Percentiles rank a stretch among this genome's conserved stretches.
phyloP scores from a whole-genome alignment of 495 filamentous ascomycete species.

The Hyphodiscus hymeniophilus region DNA sequence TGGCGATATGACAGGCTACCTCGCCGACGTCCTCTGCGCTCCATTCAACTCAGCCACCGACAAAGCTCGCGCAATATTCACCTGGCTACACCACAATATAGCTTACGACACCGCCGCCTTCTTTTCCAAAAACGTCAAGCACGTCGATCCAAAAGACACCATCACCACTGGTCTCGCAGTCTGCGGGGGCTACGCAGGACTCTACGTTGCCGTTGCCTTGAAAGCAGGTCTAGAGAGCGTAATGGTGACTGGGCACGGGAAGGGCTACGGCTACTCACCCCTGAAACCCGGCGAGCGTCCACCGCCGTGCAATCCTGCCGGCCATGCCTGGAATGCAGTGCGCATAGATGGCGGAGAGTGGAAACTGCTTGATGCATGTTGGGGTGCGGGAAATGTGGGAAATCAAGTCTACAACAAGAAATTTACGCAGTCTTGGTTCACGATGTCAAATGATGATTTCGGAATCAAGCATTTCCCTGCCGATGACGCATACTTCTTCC shows the following conservation, averaged over 20 bases:
- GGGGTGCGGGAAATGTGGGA: constrained; percentile 71
- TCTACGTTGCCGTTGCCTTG: constrained; percentile 66
- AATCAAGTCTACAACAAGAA: constrained; percentile 48
- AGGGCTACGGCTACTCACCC: constrained; percentile 65
- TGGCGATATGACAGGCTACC: constrained; percentile 49
- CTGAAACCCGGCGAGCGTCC: constrained; percentile 43
- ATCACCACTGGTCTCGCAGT: constrained; percentile 73
- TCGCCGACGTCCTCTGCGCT: constrained; percentile 66
- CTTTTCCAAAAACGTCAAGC: constrained; percentile 57
- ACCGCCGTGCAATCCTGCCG: constrained; percentile 45
- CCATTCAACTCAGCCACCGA: constrained; percentile 79
- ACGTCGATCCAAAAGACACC: constrained; percentile 58
- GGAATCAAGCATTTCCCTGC: constrained; percentile 69
- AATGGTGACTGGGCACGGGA: constrained; percentile 73
- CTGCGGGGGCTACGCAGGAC: constrained; percentile 83
- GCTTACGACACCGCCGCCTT: constrained; percentile 72
- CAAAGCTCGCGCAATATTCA: constrained; percentile 86
- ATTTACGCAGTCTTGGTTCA: constrained; percentile 68
- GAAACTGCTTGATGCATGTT: constrained; percentile 89
- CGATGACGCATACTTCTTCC: constrained; percentile 60
- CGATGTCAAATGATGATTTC: constrained; percentile 74
- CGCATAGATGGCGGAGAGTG: constrained; percentile 76
- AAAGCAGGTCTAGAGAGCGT: constrained; percentile 65
- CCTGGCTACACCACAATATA: constrained; percentile 93
- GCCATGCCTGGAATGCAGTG: constrained; percentile 92